Conservation (phyloP, 1,284 basidiomycete species). For the Inonotus hispidus region DNA sequence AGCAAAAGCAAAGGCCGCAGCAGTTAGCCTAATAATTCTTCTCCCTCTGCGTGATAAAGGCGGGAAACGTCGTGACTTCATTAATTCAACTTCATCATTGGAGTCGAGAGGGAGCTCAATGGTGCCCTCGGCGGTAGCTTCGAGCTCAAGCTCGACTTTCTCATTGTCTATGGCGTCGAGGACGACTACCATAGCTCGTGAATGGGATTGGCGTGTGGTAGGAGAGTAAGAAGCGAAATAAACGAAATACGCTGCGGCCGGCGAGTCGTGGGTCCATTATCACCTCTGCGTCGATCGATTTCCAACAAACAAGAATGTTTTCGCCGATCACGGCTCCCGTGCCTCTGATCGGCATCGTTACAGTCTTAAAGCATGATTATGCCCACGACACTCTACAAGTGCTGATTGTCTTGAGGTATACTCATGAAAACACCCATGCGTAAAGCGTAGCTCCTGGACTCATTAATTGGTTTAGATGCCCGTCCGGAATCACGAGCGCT, state of each 20-base stretch:
- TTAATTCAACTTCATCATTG: not conserved
- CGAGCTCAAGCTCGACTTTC: not conserved
- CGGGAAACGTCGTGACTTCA: not conserved
- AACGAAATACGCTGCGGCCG: not conserved
- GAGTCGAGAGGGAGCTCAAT: not conserved
- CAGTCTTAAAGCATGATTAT: no score
- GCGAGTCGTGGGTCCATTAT: not conserved
- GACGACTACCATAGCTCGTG: conserved; percentile 14
- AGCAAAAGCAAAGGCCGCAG: not conserved
- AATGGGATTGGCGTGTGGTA: not conserved
- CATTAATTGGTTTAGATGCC: no score
- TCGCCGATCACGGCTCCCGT: no score
- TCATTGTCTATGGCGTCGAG: conserved; percentile 17
- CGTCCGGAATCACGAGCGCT: not conserved
- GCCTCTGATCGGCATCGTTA: no score
- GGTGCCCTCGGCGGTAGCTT: not conserved
- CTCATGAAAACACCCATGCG: no score
- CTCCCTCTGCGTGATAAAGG: conserved; percentile 8
- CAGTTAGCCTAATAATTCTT: not conserved
- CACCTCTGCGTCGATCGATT: no score
- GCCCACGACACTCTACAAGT: no score
- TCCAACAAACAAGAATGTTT: no score
- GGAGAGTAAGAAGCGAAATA: not conserved
- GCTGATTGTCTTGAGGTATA: no score
- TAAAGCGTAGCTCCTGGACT: no score